A percentile compares a stretch with the other conserved stretches of the same genome.
These are phyloP conservation scores for Calonectria pteridis DNA, from an alignment of 2,329 filamentous ascomycete genomes.

Conservation along the genomic window DNA sequence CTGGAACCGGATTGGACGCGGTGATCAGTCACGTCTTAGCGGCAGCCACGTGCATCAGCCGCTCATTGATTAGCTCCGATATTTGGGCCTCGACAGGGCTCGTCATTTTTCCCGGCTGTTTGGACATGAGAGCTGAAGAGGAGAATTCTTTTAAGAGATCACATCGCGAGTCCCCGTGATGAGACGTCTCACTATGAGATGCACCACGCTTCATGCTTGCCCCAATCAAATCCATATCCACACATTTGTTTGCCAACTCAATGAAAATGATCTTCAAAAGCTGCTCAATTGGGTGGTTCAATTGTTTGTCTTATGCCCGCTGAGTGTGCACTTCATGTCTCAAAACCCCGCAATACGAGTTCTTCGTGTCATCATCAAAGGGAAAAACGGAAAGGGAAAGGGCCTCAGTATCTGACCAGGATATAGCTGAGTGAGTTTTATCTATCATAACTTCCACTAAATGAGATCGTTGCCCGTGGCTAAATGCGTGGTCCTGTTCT, in stretches of 20 bases:
- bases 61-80: neutral
- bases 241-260: neutral
- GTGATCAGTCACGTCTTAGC: neutral
- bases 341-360: neutral
- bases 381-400: too few relatives aligned
- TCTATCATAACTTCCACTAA: neutral
- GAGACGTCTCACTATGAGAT: neutral
- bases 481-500: neutral
- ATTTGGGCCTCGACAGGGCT: neutral
- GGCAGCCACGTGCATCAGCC: neutral
- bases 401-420: neutral
- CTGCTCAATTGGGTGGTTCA: neutral
- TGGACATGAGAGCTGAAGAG: neutral
- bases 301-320: neutral
- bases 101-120: neutral
- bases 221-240: neutral
- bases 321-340: neutral
- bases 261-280: neutral
- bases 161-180: neutral
- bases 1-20: neutral
- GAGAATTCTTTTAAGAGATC: neutral
- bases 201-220: neutral
- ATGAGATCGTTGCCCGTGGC: neutral
- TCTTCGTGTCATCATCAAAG: neutral
- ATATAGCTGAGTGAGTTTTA: neutral